Evolutionary conservation across 192 early-diverging fungal genomes (phyloP).

Genomic region (Dissophora globulifera): DNA sequence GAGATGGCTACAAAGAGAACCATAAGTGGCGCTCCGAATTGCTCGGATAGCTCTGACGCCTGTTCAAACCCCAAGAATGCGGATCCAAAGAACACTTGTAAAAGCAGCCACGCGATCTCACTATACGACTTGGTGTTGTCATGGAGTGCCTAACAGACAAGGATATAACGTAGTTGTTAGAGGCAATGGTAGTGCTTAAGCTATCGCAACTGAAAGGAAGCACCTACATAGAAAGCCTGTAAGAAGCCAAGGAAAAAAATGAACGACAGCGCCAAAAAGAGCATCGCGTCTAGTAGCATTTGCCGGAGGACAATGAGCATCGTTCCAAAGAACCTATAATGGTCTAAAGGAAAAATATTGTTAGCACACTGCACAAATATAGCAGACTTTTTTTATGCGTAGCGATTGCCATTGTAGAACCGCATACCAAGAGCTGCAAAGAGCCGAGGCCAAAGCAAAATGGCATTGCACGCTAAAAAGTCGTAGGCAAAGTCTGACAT

Average conservation of each 20-base stretch:
- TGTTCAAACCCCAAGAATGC: slow-evolving; percentile 55
- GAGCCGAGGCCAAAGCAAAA: slow-evolving; percentile 56
- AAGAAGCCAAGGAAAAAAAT: slow-evolving; percentile 58
- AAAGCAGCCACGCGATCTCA: slow-evolving; percentile 53
- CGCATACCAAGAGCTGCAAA: slow-evolving; percentile 49
- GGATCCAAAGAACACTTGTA: slow-evolving; percentile 55
- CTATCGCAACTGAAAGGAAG: background rate
- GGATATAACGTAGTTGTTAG: too few species aligned
- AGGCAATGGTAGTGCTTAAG: too few species aligned
- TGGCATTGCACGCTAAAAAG: slow-evolving; percentile 53
- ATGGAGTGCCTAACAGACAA: slow-evolving; percentile 33
- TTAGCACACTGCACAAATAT: background rate
- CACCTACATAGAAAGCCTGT: slow-evolving; percentile 48
- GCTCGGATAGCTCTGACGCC: slow-evolving; percentile 38
- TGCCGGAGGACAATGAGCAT: slow-evolving; percentile 56
- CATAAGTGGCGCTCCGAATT: slow-evolving; percentile 55
- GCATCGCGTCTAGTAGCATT: slow-evolving; percentile 54
- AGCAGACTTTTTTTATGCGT: background rate
- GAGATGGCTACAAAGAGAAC: slow-evolving; percentile 55
- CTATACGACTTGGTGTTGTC: slow-evolving; percentile 47
- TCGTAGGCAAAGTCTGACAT: slow-evolving; percentile 47
- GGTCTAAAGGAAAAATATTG: slow-evolving; percentile 18
- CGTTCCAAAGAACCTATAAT: slow-evolving; percentile 55
- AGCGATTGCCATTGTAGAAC: background rate
- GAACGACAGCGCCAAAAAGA: slow-evolving; percentile 50